Conservation (phyloP, 2,329 filamentous ascomycete species). For the Aspergillus awamori region DNA sequence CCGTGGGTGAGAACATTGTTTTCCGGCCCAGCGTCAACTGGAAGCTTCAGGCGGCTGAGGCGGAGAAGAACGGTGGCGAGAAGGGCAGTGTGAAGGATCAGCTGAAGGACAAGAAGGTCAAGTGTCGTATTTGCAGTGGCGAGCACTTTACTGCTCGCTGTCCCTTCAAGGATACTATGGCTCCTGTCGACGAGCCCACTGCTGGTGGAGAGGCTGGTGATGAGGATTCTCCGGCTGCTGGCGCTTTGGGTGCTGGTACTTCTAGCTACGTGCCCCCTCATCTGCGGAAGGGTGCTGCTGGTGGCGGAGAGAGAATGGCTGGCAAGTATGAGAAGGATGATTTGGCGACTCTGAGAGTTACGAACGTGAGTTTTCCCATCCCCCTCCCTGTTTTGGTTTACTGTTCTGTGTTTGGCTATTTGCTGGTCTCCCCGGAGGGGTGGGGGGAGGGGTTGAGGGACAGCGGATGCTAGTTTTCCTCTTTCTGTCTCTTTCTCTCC, state of each 20-base stretch:
- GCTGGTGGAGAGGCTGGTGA: constrained; percentile 47
- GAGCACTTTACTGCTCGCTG: constrained; percentile 99
- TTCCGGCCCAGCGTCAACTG: constrained; percentile 93
- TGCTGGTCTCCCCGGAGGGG: background rate
- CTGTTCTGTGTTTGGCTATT: constrained; percentile 2
- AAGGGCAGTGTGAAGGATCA: constrained; percentile 67
- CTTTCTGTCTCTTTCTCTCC: background rate
- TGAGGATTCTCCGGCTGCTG: constrained; percentile 51
- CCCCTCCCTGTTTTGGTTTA: background rate
- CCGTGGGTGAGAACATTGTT: constrained; percentile 95
- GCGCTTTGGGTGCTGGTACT: constrained; percentile 65
- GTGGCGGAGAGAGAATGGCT: constrained; percentile 76
- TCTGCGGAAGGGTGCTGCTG: constrained; percentile 69
- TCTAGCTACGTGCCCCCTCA: constrained; percentile 94
- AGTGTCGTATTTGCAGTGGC: constrained; percentile 97
- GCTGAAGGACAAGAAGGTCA: constrained; percentile 98
- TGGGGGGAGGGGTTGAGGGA: background rate
- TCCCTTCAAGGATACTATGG: constrained; percentile 99
- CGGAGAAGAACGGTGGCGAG: constrained; percentile 52
- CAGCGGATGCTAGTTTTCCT: background rate
- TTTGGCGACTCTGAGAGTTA: constrained; percentile 92
- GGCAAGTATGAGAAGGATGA: constrained; percentile 97
- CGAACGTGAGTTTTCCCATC: constrained; percentile 71
- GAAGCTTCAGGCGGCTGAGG: constrained; percentile 84
- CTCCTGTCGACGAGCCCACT: constrained; percentile 58